Percentiles rank a stretch among this genome's conserved stretches.
These are phyloP conservation scores for Chlamydomonas urium DNA, from an alignment of 139 green algal genomes.

Conservation along the genomic window DNA sequence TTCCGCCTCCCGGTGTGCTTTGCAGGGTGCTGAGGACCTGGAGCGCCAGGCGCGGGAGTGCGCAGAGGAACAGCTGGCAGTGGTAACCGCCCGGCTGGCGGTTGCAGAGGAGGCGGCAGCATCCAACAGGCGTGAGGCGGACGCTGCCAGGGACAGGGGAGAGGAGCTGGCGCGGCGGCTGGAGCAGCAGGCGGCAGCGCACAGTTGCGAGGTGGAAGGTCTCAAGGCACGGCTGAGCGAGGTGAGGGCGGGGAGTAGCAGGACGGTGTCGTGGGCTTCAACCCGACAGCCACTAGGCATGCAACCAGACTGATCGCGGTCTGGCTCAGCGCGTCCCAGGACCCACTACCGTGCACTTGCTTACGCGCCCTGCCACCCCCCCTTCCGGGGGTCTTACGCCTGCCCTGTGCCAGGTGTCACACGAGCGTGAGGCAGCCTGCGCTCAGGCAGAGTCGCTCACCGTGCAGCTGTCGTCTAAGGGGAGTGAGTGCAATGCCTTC, in stretches of 20 bases:
- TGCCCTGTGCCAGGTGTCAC: too few relatives aligned
- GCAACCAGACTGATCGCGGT: too few relatives aligned
- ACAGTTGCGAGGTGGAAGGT: neutral
- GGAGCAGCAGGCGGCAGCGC: neutral
- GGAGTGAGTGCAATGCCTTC: conserved; percentile 5
- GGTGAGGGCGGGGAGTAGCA: neutral
- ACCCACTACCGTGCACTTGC: too few relatives aligned
- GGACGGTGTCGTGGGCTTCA: too few relatives aligned
- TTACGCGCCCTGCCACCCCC: too few relatives aligned
- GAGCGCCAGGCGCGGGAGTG: conserved; percentile 16
- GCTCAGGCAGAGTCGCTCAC: neutral
- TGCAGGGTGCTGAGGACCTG: conserved; percentile 14
- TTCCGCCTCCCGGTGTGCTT: too few relatives aligned
- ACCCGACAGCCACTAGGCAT: too few relatives aligned
- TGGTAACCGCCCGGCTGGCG: neutral
- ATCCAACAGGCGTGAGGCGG: neutral
- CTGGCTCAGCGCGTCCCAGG: too few relatives aligned
- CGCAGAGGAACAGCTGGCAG: conserved; percentile 16
- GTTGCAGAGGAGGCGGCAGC: neutral
- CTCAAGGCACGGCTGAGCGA: conserved; percentile 3
- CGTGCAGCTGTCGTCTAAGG: conserved; percentile 10
- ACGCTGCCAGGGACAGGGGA: neutral
- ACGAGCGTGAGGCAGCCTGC: neutral
- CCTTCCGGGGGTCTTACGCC: too few relatives aligned
- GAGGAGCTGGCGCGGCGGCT: neutral